Evolutionary conservation across 192 early-diverging fungal genomes (phyloP).

Genomic region (Glomus cerebriforme): DNA sequence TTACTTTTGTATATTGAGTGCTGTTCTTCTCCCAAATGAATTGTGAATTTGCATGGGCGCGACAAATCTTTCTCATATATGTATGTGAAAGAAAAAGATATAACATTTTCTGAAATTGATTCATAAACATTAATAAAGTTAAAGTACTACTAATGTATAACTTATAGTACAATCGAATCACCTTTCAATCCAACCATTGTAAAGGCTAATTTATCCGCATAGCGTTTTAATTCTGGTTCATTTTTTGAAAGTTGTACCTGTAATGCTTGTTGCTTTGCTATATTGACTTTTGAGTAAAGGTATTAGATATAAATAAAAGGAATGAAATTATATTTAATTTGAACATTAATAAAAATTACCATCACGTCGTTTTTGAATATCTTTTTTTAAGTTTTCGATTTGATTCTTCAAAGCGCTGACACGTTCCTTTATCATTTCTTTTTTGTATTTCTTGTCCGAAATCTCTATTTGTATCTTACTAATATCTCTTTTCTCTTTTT

Average conservation of each 20-base stretch:
- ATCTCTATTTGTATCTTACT: neutral
- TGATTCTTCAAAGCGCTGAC: neutral
- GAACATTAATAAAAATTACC: neutral
- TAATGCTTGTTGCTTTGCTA: neutral
- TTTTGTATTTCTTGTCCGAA: neutral
- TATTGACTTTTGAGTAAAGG: neutral
- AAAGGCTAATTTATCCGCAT: constrained; percentile 5
- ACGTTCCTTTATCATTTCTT: neutral
- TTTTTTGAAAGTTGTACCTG: constrained; percentile 5
- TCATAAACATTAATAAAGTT: neutral
- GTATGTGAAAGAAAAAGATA: constrained; percentile 3
- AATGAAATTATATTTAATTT: neutral
- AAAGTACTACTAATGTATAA: neutral
- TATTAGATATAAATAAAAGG: neutral
- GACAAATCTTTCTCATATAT: constrained; percentile 21
- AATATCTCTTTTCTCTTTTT: constrained; percentile 12
- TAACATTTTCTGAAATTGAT: neutral
- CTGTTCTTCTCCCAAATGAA: neutral
- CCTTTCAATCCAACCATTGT: constrained; percentile 10
- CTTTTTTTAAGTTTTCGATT: neutral
- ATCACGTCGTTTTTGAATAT: constrained; percentile 13
- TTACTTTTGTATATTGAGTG: neutral
- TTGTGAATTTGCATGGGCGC: neutral
- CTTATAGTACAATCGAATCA: neutral
- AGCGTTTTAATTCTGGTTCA: constrained; percentile 17